Evolutionary conservation across 164 flowering plant species (phyloP).

Genomic region (Brasenia schreberi): DNA sequence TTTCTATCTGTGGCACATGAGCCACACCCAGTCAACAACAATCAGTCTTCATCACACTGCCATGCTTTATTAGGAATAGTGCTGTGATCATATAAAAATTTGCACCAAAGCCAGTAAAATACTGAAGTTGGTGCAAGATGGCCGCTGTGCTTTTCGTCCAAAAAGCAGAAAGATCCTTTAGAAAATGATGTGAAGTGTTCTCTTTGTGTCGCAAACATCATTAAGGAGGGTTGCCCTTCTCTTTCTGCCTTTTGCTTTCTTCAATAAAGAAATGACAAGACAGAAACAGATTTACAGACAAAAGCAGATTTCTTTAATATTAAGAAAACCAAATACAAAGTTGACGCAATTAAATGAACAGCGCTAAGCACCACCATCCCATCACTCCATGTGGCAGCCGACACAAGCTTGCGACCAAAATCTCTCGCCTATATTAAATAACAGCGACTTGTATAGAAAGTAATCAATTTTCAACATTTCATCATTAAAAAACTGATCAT

Average conservation of each 20-base stretch:
- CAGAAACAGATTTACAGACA: background rate
- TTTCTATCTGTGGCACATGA: background rate
- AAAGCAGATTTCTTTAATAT: too few species aligned
- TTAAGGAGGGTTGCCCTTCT: background rate
- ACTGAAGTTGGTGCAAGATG: background rate
- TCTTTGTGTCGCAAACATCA: background rate
- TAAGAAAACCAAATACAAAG: too few species aligned
- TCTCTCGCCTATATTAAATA: too few species aligned
- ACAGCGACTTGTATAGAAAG: too few species aligned
- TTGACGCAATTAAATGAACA: too few species aligned
- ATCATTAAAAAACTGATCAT: too few species aligned
- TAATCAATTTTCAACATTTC: too few species aligned
- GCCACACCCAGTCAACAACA: background rate
- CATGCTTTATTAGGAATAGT: background rate
- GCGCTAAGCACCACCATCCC: too few species aligned
- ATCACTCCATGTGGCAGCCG: too few species aligned
- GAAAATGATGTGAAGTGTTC: background rate
- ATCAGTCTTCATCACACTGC: background rate
- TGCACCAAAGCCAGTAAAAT: background rate
- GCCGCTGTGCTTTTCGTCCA: background rate
- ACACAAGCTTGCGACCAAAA: too few species aligned
- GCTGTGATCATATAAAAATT: too few species aligned
- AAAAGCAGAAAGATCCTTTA: background rate
- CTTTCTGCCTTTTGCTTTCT: background rate
- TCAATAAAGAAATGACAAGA: background rate